phyloP scores from a whole-genome alignment of 305 asterid species.

The Fraxinus paxiana region DNA sequence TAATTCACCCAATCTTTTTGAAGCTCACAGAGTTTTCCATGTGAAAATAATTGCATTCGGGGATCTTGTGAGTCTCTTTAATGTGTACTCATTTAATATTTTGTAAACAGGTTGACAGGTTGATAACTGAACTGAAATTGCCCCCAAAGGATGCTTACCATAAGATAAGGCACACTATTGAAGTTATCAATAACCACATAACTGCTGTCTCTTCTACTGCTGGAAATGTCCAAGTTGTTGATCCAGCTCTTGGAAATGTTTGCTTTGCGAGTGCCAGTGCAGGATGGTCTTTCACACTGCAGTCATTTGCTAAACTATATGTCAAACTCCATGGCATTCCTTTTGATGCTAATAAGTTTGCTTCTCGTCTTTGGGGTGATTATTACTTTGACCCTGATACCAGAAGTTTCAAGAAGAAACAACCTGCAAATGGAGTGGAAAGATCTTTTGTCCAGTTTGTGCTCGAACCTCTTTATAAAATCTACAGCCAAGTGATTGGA shows the following conservation, averaged over 20 bases:
- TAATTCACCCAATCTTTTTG: background rate
- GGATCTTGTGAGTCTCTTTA: background rate
- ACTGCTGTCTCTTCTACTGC: constrained; percentile 87
- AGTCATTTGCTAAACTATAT: constrained; percentile 87
- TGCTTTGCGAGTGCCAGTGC: constrained; percentile 98
- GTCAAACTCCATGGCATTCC: constrained; percentile 92
- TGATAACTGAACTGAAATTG: constrained; percentile 87
- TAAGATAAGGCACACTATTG: constrained; percentile 81
- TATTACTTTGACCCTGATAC: constrained; percentile 74
- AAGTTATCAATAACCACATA: constrained; percentile 77
- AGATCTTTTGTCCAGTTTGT: constrained; percentile 93
- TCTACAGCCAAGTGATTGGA: constrained; percentile 94
- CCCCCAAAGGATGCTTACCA: constrained; percentile 98
- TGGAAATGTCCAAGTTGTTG: constrained; percentile 78
- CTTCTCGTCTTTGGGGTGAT: constrained; percentile 96
- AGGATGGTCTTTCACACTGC: constrained; percentile 94
- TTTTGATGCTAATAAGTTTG: constrained; percentile 86
- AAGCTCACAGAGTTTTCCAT: background rate
- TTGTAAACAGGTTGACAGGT: constrained; percentile 63
- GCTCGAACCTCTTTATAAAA: constrained; percentile 89
- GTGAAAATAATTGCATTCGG: background rate
- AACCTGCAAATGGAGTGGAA: constrained; percentile 73
- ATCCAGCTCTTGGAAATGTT: constrained; percentile 84
- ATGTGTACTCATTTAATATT: constrained; percentile 14
- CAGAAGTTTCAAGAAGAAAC: constrained; percentile 78